These are phyloP conservation scores for Fistulinella cinereoalba DNA, from an alignment of 1,284 basidiomycete species.

Conservation along the genomic window DNA sequence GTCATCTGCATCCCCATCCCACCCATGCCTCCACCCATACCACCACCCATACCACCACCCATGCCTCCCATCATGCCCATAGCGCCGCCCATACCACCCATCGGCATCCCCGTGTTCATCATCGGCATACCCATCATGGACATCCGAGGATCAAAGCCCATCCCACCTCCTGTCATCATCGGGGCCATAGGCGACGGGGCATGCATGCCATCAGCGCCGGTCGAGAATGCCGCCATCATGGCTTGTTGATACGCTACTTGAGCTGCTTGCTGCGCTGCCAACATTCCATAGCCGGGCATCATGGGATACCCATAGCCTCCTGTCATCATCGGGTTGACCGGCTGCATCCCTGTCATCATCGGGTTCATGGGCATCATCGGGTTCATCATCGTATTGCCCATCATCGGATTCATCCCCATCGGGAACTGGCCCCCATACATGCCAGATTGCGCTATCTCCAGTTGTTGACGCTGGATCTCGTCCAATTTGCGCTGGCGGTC, in stretches of 20 bases:
- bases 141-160: conserved; percentile 48
- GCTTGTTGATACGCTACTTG: conserved; percentile 89
- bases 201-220: conserved; percentile 54
- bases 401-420: conserved; percentile 41
- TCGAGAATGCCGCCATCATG: conserved; percentile 87
- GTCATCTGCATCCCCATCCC: conserved; percentile 60
- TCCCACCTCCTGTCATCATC: conserved; percentile 54
- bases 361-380: conserved; percentile 52
- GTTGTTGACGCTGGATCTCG: conserved; percentile 84
- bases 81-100: conserved; percentile 35
- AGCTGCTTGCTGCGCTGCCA: conserved; percentile 84
- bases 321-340: conserved; percentile 51
- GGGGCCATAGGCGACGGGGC: conserved; percentile 42
- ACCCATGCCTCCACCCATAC: too few species aligned
- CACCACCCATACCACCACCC: too few species aligned
- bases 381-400: conserved; percentile 47
- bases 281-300: conserved; percentile 69
- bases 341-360: conserved; percentile 50
- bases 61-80: conserved; percentile 38
- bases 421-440: conserved; percentile 56
- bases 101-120: conserved; percentile 40
- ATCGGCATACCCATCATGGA: conserved; percentile 58
- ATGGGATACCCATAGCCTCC: conserved; percentile 52
- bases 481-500: conserved; percentile 91
- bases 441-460: conserved; percentile 80